These are phyloP conservation scores for Phallus indusiatus DNA, from an alignment of 768 basidiomycete species.

Conservation along the genomic window DNA sequence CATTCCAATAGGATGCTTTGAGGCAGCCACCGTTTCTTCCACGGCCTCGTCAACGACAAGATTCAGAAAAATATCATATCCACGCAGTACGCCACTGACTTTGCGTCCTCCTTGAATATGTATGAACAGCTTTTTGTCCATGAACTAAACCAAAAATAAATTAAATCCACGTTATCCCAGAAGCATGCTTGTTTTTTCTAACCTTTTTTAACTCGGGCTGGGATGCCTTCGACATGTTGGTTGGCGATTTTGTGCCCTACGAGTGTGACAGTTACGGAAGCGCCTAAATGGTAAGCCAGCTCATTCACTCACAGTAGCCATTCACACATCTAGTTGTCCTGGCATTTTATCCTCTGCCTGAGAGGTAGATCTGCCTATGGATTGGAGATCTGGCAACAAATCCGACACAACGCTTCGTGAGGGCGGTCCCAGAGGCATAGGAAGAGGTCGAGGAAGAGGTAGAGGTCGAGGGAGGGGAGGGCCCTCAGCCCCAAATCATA, in stretches of 20 bases:
- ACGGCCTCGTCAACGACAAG: slow-evolving; percentile 92
- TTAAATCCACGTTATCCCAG: slow-evolving; percentile 5
- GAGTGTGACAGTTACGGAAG: not conserved
- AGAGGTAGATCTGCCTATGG: not conserved
- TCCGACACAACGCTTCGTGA: slow-evolving; percentile 14
- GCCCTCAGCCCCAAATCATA: slow-evolving; percentile 10
- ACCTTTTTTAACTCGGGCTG: slow-evolving; percentile 99
- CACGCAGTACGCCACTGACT: slow-evolving; percentile 90
- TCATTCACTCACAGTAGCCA: too few species aligned
- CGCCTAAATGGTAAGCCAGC: not conserved
- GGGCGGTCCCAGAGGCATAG: slow-evolving; percentile 14
- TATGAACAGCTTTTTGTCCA: slow-evolving; percentile 97
- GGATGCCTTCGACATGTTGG: slow-evolving; percentile 82
- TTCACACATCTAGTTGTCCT: too few species aligned
- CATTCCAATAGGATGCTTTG: slow-evolving; percentile 86
- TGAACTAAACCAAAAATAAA: slow-evolving; percentile 61
- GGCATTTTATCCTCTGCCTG: too few species aligned
- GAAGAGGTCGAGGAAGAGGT: slow-evolving; percentile 16
- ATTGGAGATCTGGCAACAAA: slow-evolving; percentile 2
- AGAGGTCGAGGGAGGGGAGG: slow-evolving; percentile 26
- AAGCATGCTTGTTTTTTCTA: slow-evolving; percentile 3
- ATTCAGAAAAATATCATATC: slow-evolving; percentile 98
- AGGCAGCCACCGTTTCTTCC: slow-evolving; percentile 84
- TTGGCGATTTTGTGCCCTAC: not conserved
- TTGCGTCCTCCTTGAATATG: slow-evolving; percentile 91